Base-by-base conservation (phyloP, 139 green algal genomes). In the Spirogloea muscicola region DNA sequence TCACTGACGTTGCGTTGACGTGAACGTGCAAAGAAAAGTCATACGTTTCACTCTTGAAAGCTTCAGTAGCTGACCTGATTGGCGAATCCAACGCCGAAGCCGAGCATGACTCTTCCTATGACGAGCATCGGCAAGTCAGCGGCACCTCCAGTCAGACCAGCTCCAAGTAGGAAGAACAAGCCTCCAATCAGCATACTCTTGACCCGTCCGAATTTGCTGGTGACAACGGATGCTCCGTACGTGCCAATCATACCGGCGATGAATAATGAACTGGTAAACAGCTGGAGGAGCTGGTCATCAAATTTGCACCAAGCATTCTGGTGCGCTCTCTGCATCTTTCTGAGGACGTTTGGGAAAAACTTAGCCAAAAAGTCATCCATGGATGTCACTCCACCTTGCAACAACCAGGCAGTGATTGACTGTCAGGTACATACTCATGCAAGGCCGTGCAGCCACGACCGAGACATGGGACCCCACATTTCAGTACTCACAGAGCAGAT, bases 191-290 rank as follows among this genome's bases (percentile, higher is more conserved):
- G 71, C 82, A 91, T 91, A 63, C 79, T 85, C 10, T 60, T 39
- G 58, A 82, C 79, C 42, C 86, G 79, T 21, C 86, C 86, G 18
- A 48, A 84, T 27, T 55, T 39, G 9, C 59, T 49, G 9, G 71
- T 86, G 5, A 77, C 49, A 37, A 46, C 60, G 37, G 63, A 74
- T 2, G 78, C 83, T 16, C 67, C 44, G 25, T 85, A 48, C 38
- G 58, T 77, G 31, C 66, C 69, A 38, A 88, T 58, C 9, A 75
- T 72, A 36, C 76, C 84, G 52, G 86, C 73, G n/a, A 92, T 67
- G 74, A 91, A 93, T 2, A 94, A 76, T 44, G 71, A 86, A 41
- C 83, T 89, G 0, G 88, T 93, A 72, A 93, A 93, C 36, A 88
- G 80, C 72, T 90, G 82, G 42, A 92, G 83, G 31, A 73, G 77